Evolutionary conservation across 2,329 filamentous ascomycete genomes (phyloP), one percentile per base, ranked within the genome.

Genomic region (Hypoxylon sp.): DNA sequence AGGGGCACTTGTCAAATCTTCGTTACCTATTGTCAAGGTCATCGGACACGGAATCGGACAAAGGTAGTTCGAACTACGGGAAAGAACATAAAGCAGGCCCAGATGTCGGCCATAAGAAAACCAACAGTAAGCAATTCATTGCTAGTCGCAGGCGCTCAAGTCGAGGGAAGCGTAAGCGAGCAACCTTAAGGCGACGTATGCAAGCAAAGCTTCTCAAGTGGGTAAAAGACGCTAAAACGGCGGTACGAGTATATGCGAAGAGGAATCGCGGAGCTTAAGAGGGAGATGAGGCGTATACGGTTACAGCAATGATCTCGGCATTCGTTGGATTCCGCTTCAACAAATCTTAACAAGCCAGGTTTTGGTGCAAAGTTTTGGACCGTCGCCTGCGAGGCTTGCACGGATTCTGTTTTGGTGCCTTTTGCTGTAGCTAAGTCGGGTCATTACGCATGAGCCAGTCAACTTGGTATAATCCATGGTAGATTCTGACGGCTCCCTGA

Each of bases 391-490:
- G 47, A 64, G 51, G 64, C 62, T 58, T 63, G 60, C 48, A 54
- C 56, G 67, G 62, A 61, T 62, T 64, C 62, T 62, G 64, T 68
- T 62, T 64, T 59, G 58, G 65, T 69, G 66, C 60, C 58, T 50
- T 57, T 68, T 67, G 55, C 65, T 68, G 64, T 65, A 71, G 55
- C 59, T 56, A 50, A 41, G 44, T 55, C 52, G 58, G 37, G 57
- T 62, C 64, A 62, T 70, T 57, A 61, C 63, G 62, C 59, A 20
- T 17, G 37, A 41, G 70, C 67, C 56, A 62, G 63, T 65, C 28
- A 62, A 68, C 67, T 74, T 74, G 72, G 72, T 72, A 73, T 73
- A 74, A 65, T 66, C 64, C 62, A 64, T 60, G 65, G 62, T 64
- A 60, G 61, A 61, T 62, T 63, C 56, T 51, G 63, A 59, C 62